phyloP scores from a whole-genome alignment of 208 protist species.

The Trypanosoma mega region DNA sequence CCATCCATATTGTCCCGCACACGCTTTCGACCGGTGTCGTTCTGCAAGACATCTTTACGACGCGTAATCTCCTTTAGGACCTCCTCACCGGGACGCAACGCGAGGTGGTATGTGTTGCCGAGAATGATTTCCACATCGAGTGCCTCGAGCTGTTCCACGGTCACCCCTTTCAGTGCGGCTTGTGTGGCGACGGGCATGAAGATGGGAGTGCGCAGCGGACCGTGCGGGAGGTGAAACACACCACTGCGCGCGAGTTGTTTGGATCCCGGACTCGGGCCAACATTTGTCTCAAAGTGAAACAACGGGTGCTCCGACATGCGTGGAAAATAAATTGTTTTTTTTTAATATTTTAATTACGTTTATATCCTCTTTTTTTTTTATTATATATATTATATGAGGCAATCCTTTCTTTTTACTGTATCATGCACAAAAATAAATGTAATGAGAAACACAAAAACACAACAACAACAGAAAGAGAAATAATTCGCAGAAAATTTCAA shows the following conservation, averaged over 20 bases:
- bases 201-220: constrained; percentile 91
- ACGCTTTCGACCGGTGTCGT: constrained; percentile 14
- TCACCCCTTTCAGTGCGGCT: constrained; percentile 96
- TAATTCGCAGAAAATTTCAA: too few relatives aligned
- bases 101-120: constrained; percentile 99
- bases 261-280: constrained; percentile 27
- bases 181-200: constrained; percentile 99
- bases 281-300: constrained; percentile 73
- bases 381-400: too few relatives aligned
- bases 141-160: constrained; percentile 92
- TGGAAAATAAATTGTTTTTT: neutral
- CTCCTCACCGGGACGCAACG: constrained; percentile 92
- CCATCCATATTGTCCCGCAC: constrained; percentile 93
- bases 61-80: constrained; percentile 69
- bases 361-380: too few relatives aligned
- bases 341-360: neutral
- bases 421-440: too few relatives aligned
- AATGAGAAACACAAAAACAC: too few relatives aligned
- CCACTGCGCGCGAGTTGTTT: constrained; percentile 67
- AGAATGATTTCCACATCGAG: constrained; percentile 96
- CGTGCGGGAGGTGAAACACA: constrained; percentile 90
- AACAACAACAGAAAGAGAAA: too few relatives aligned
- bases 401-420: too few relatives aligned
- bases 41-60: constrained; percentile 48
- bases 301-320: constrained; percentile 18